phyloP scores from a whole-genome alignment of 352 stramenopile species.

The Phytopythium sindhum region DNA sequence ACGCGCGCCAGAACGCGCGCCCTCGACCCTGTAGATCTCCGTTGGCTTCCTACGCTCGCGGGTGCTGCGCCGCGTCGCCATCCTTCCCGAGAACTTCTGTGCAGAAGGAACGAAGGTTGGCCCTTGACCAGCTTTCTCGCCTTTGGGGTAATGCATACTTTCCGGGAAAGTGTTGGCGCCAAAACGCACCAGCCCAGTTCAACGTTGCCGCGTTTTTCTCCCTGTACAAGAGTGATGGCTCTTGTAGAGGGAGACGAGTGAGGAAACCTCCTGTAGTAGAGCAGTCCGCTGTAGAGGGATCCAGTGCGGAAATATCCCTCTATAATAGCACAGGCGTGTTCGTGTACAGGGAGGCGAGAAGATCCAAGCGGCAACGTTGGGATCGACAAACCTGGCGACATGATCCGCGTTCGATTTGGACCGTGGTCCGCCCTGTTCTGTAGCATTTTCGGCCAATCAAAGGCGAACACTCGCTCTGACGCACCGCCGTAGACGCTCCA shows the following conservation, averaged over 20 bases:
- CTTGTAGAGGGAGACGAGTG: not conserved
- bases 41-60: constrained; percentile 57
- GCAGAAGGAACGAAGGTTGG: not conserved
- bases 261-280: not conserved
- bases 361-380: not conserved
- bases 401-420: not conserved
- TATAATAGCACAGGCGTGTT: constrained; percentile 18
- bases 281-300: not conserved
- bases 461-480: constrained; percentile 2
- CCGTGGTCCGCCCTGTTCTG: not conserved
- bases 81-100: constrained; percentile 7
- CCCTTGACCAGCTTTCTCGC: constrained; percentile 9
- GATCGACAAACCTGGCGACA: constrained; percentile 1
- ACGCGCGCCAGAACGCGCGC: constrained; percentile 23
- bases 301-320: constrained; percentile 40
- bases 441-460: constrained; percentile 4
- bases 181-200: constrained; percentile 5
- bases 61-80: constrained; percentile 51
- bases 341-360: not conserved
- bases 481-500: not conserved
- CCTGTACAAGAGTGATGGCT: constrained; percentile 1
- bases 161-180: constrained; percentile 1
- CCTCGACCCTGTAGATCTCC: constrained; percentile 71
- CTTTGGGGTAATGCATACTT: constrained; percentile 3
- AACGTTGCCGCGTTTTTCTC: not conserved